phyloP scores from a whole-genome alignment of 345 rosid genomes.

The Eucalyptus marginata region DNA sequence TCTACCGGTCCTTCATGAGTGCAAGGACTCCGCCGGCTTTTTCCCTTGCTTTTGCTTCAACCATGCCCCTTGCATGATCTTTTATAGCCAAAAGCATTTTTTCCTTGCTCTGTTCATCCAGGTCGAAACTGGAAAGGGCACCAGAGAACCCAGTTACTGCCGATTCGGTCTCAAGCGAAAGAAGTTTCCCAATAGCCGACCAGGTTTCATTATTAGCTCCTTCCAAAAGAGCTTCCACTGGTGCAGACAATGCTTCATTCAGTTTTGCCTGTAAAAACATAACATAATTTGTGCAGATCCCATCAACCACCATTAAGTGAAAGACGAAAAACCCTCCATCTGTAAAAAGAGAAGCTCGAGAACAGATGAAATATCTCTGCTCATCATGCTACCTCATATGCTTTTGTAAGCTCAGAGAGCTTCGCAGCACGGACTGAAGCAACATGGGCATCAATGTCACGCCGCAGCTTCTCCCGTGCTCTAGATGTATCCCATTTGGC shows the following conservation, averaged over 20 bases:
- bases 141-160: conserved; percentile 59
- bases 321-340: background rate
- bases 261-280: conserved; percentile 49
- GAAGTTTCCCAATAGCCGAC: conserved; percentile 79
- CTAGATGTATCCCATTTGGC: conserved; percentile 92
- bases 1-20: conserved; percentile 91
- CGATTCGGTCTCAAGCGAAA: conserved; percentile 47
- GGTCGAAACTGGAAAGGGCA: conserved; percentile 69
- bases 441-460: conserved; percentile 81
- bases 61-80: conserved; percentile 58
- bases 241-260: conserved; percentile 63
- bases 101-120: conserved; percentile 51
- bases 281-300: background rate
- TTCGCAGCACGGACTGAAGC: conserved; percentile 70
- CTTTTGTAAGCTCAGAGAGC: conserved; percentile 66
- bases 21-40: conserved; percentile 82
- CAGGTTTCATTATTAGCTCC: conserved; percentile 83
- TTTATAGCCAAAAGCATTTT: conserved; percentile 49
- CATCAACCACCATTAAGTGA: background rate
- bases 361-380: background rate
- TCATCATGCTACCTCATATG: conserved; percentile 50
- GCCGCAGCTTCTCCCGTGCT: conserved; percentile 64
- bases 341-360: background rate
- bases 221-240: conserved; percentile 88
- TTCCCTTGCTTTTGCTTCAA: conserved; percentile 85